These are phyloP conservation scores for Gossypium longicalyx DNA, from an alignment of 345 rosid species.

Conservation along the genomic window DNA sequence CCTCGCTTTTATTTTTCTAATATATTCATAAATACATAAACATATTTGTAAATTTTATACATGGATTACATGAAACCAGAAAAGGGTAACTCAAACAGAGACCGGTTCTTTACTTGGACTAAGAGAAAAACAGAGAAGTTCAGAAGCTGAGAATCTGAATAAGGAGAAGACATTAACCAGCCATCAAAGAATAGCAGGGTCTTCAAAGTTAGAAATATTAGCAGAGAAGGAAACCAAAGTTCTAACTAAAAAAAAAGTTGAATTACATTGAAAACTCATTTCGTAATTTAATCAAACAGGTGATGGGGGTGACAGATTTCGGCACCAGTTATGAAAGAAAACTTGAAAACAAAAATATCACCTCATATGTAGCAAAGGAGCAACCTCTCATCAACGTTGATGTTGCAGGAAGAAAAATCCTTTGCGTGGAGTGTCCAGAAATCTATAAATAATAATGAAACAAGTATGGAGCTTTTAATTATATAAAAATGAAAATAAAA, in stretches of 20 bases:
- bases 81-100: background rate
- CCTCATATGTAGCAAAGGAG: constrained; percentile 12
- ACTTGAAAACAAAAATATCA: background rate
- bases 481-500: background rate
- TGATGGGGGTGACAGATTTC: background rate
- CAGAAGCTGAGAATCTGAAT: background rate
- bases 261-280: background rate
- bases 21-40: background rate
- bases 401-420: constrained; percentile 1
- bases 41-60: background rate
- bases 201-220: background rate
- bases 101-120: background rate
- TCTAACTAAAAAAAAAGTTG: background rate
- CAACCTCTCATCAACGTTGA: background rate
- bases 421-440: background rate
- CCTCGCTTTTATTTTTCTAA: background rate
- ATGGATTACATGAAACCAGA: background rate
- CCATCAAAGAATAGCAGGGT: background rate
- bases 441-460: background rate
- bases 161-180: background rate
- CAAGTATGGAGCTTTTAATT: background rate
- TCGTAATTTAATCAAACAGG: constrained; percentile 5
- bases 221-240: background rate
- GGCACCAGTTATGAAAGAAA: background rate
- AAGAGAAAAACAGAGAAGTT: background rate